phyloP scores from a whole-genome alignment of 2,329 filamentous ascomycete species.

The Cyclaneusma minus region DNA sequence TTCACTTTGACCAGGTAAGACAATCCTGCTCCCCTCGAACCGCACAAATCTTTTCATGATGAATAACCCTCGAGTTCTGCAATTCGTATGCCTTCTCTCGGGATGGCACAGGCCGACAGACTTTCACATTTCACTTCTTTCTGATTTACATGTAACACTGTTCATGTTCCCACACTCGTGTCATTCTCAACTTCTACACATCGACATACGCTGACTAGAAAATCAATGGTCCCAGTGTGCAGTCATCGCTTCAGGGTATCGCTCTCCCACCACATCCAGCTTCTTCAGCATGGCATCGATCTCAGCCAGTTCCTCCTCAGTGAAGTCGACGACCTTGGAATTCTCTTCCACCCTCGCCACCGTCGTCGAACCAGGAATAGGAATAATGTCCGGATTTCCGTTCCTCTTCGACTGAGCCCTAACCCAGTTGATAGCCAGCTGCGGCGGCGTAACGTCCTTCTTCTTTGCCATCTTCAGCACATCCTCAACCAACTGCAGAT shows the following conservation, averaged over 20 bases:
- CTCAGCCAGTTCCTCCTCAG: constrained; percentile 30
- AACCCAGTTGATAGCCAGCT: constrained; percentile 54
- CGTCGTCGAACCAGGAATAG: constrained; percentile 50
- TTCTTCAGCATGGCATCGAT: constrained; percentile 32
- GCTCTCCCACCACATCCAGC: constrained; percentile 29
- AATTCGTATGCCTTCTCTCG: constrained; percentile 14
- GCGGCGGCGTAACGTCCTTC: constrained; percentile 44
- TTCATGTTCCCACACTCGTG: too few relatives aligned
- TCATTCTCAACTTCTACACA: too few relatives aligned
- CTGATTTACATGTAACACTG: constrained; percentile 11
- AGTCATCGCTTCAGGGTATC: constrained; percentile 26
- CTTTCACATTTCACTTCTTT: constrained; percentile 14
- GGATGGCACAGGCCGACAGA: constrained; percentile 12
- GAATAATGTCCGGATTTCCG: constrained; percentile 31
- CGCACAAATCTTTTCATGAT: constrained; percentile 8
- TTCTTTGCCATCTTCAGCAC: constrained; percentile 40
- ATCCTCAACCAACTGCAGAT: constrained; percentile 43
- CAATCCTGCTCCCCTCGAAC: constrained; percentile 2
- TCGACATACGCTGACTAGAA: neutral
- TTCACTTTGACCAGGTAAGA: too few relatives aligned
- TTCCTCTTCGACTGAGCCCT: constrained; percentile 25
- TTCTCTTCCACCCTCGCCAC: constrained; percentile 45
- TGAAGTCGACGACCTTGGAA: constrained; percentile 30
- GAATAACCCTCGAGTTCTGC: constrained; percentile 16
- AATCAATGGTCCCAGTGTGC: too few relatives aligned